Conservation (phyloP, 2,329 filamentous ascomycete species). For the Curvularia sp. region DNA sequence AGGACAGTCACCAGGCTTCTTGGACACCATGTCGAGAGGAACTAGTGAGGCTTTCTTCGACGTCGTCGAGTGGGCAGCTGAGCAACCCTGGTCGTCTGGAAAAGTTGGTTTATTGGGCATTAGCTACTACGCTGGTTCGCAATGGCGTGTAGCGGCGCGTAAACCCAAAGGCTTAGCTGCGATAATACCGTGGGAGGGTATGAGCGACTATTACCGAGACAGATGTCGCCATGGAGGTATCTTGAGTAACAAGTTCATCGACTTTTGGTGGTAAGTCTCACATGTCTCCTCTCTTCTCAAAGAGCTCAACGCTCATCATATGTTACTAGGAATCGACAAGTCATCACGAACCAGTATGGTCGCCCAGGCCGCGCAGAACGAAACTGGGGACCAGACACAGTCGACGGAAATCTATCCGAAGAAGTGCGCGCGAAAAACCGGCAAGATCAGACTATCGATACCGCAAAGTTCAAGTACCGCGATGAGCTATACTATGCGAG, state of each 20-base stretch:
- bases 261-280: constrained; percentile 63
- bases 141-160: constrained; percentile 63
- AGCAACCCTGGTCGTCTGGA: constrained; percentile 59
- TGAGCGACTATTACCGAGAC: constrained; percentile 63
- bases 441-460: constrained; percentile 46
- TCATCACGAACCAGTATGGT: constrained; percentile 73
- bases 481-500: constrained; percentile 70
- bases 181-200: constrained; percentile 64
- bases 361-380: constrained; percentile 57
- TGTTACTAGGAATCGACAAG: constrained; percentile 64
- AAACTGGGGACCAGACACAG: constrained; percentile 64
- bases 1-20: constrained; percentile 60
- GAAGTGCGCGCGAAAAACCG: constrained; percentile 61
- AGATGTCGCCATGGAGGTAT: constrained; percentile 52
- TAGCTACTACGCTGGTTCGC: constrained; percentile 61
- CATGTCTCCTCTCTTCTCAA: too few relatives aligned
- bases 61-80: constrained; percentile 61
- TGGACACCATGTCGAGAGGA: constrained; percentile 62
- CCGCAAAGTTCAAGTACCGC: constrained; percentile 60
- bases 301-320: background rate
- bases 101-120: constrained; percentile 62
- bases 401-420: constrained; percentile 65
- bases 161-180: constrained; percentile 60
- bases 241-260: constrained; percentile 48
- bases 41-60: constrained; percentile 62